Evolutionary conservation across 768 basidiomycete species (phyloP), one percentile per base, ranked within the genome.

Genomic region (Tricholoma bakamatsutake): DNA sequence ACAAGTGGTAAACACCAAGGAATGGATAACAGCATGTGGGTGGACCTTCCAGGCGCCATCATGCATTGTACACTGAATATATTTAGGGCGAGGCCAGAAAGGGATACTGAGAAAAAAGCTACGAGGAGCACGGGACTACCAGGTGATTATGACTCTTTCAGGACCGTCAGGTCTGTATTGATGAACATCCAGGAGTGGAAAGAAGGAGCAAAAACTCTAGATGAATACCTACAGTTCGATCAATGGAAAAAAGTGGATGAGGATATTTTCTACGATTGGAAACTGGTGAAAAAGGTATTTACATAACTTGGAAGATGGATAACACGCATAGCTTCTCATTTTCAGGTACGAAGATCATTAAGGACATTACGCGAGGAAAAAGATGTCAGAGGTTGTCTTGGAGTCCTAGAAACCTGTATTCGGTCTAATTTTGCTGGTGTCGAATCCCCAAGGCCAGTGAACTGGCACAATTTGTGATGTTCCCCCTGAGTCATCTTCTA

Each of bases 1-100:
- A 13, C 96, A 99, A 67, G 64, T 96, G 15, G 97, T 99, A 42
- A 98, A 98, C 65, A 80, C 90, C 4, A 92, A 97, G 67, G 96
- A 99, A 71, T 98, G 86, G 83, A 67, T 96, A 43, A 83, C 87
- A 24, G 93, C 93, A 47, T 98, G 94, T 94, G 66, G 50, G 75
- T 59, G n/a, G 11, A n/a, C 31, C 31, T 47, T 10, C 24, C 21
- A 30, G 17, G 28, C 31, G 46, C n/a, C 0, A 0, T 24, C 28
- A 31, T 30, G n/a, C 46, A 30, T 10, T 30, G 15, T 17, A n/a
- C 8, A 17, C 17, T 17, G 35, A 37, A 33, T 24, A 12, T 37
- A 35, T 58, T 17, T 33, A 93, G 92, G 93, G 92, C 74, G 92
- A 52, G 96, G 96, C 7, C 77, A 81, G 57, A 93, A 92, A 64